Base-by-base conservation (phyloP, 352 stramenopile genomes). In the Plasmopara viticola region DNA sequence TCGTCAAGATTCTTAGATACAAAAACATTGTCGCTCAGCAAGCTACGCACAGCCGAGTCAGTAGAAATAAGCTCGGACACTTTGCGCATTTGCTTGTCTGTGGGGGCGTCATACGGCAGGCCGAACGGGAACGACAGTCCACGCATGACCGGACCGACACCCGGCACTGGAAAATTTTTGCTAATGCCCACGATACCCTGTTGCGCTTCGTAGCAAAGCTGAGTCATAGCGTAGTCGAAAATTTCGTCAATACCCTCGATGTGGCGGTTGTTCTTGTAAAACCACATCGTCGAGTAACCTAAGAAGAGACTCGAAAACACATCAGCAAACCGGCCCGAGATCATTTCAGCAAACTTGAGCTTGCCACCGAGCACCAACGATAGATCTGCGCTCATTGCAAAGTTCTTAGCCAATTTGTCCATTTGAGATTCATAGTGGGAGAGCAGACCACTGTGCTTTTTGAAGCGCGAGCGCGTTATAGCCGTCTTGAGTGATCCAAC, bases 321-420 rank as follows among this genome's bases (percentile, higher is more conserved):
- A 76, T 99, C 96, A 0, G 95, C 86, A 57, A 98, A 96, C 35
- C 96, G 82, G 20, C 96, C 96, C 64, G 95, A 98, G 30, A 98
- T 80, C 74, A 98, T 96, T 69, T 99, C 96, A 45, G 97, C 95
- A 67, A 98, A 98, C 75, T 99, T 99, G 29, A 99, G 80, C 60
- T 97, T 95, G 43, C 96, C 96, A 38, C 96, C 96, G 44, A 99
- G 81, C 56, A 97, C 95, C 31, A 99, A 86, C 56, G 94, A 94
- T 13, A 99, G 60, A 66, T 99, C 95, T 0, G 94, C 81, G 37
- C 84, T 96, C 58, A 98, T 74, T 15, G 96, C 96, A 75, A 99
- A 99, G 72, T 98, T 98, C 57, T 96, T 91, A 25, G 90, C 83
- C 18, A 99, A 75, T 57, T 97, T 95, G 51, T 96, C 82, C 56